phyloP scores from a whole-genome alignment of 345 rosid genomes.

The Citrus sp. region DNA sequence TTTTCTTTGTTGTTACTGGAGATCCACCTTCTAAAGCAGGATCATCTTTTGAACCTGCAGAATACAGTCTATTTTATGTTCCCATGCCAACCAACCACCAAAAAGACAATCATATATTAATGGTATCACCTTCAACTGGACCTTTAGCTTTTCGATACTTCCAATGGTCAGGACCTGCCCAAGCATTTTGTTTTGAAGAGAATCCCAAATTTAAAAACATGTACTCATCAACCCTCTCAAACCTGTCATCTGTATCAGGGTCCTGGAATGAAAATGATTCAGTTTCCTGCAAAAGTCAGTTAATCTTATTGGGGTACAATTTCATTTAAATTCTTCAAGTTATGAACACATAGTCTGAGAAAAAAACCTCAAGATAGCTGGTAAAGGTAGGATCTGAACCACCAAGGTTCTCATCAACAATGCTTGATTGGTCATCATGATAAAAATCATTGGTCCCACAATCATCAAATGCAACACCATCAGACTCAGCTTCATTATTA shows the following conservation, averaged over 20 bases:
- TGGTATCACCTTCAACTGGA: slow-evolving; percentile 19
- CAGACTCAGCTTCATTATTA: slow-evolving; percentile 40
- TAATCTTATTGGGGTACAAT: neutral
- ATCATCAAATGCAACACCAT: slow-evolving; percentile 50
- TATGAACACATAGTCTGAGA: neutral
- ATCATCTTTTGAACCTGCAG: slow-evolving; percentile 47
- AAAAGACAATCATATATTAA: neutral
- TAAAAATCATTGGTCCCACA: slow-evolving; percentile 43
- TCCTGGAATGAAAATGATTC: slow-evolving; percentile 41
- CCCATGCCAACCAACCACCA: neutral
- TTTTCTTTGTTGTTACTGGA: slow-evolving; percentile 49
- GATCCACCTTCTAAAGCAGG: slow-evolving; percentile 43
- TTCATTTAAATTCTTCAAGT: slow-evolving; percentile 8
- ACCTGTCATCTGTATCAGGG: slow-evolving; percentile 45
- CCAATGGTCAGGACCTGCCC: slow-evolving; percentile 99
- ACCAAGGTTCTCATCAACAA: slow-evolving; percentile 43
- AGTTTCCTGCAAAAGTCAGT: slow-evolving; percentile 44
- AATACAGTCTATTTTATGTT: slow-evolving; percentile 13
- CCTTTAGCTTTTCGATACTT: slow-evolving; percentile 79
- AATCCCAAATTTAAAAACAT: slow-evolving; percentile 70
- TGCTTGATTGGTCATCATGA: slow-evolving; percentile 48
- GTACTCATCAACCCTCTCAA: slow-evolving; percentile 61
- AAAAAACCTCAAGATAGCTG: slow-evolving; percentile 57
- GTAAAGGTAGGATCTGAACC: slow-evolving; percentile 47
- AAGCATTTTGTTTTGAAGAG: slow-evolving; percentile 69